Evolutionary conservation across 83 land plant genomes (phyloP), one percentile per base, ranked within the genome.

Genomic region (Isoetes engelmannii): DNA sequence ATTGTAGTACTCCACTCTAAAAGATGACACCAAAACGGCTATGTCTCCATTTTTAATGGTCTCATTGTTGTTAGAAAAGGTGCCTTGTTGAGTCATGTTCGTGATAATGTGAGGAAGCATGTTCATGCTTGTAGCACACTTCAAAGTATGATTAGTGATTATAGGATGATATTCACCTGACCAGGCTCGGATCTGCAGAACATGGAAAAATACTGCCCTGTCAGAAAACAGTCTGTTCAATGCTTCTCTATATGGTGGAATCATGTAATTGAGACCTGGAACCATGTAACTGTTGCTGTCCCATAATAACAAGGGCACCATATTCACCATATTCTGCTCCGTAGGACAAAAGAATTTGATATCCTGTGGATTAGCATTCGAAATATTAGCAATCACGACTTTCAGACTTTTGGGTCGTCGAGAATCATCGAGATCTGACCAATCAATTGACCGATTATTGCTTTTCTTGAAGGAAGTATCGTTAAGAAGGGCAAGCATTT

Each of bases 121-220:
- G 5, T 54, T 54, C 15, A 7, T 10, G 7, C 7, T 13, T 3
- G 17, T 44, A 4, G 72, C 63, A 70, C 72, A 70, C 46, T 15
- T 56, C 44, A 44, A 4, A 5, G 59, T 57, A 8, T 70, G 72
- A 6, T 7, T 70, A 48, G 28, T 57, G 4, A 70, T 43, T 4
- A 6, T 7, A 28, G 72, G 72, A 13, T 20, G 4, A 45, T 57
- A 70, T 6, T 59, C 46, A 6, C 7, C 15, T 10, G 10, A n/a
- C 72, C 72, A 70, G 9, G 68, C 5, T n/a, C 72, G 60, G 19
- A 58, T 41, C 44, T 70, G 72, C 13, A 70, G 57, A 4, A 20
- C 72, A 59, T 70, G 72, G 10, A 70, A 44, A 70, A 70, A 70
- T 4, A 45, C 68, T 44, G 60, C 72, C 44, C 59, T 42, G 37